Evolutionary conservation across 306 rosid genomes (phyloP), one percentile per base, ranked within the genome.

Genomic region (Hippophae rhamnoides): DNA sequence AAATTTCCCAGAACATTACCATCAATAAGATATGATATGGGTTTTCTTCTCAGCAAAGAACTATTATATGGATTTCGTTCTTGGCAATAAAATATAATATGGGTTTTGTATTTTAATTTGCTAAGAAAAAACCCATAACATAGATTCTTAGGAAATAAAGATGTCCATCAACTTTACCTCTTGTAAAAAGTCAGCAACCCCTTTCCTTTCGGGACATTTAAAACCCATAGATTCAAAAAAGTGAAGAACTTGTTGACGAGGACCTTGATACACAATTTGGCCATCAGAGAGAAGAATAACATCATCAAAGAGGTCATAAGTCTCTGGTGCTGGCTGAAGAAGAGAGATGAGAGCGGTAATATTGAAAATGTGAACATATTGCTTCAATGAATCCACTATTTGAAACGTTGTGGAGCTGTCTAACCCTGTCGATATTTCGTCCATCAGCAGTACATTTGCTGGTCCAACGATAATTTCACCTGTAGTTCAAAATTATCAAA

Each of bases 251-350:
- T 47, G 50, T 48, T 75, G 67, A 5, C 76, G 77, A 7, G 84
- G 78, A 57, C 84, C 84, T 41, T 74, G 81, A 52, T 71, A 79
- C 54, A 79, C 75, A 42, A 75, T 71, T 13, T 70, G 75, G 46
- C 78, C 81, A 48, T 75, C 81, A 1, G 78, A 71, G 11, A 79
- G 61, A 67, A 79, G 78, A 57, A 79, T 71, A 41, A 79, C 54
- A 47, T 79, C 78, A 46, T 79, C 80, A 42, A 79, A 79, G 41
- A 79, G 80, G 44, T 68, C 65, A 23, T 41, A 75, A 31, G 84
- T 79, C 65, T 79, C 84, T 10, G 84, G 84, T 65, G 81, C 73
- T 13, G 84, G 84, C 65, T 79, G 84, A 12, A 79, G 84, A 8
- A 75, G 81, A 14, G 84, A 79, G 71, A 79, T 43, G 62, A 72